phyloP scores from a whole-genome alignment of 352 stramenopile species.

The Thalassiosira ordinaria region DNA sequence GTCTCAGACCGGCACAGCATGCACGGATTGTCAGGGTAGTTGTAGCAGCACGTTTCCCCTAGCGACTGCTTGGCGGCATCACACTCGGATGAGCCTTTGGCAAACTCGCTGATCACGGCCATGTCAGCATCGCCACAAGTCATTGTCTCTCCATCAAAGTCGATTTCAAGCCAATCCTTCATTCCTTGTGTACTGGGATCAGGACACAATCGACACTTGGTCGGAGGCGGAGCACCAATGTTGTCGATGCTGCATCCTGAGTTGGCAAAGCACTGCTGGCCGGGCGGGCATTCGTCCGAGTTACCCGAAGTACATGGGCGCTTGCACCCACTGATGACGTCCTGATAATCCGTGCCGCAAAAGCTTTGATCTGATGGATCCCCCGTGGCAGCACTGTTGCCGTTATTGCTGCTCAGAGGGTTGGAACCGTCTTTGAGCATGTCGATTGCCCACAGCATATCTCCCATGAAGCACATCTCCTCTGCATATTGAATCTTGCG shows the following conservation, averaged over 20 bases:
- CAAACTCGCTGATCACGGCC: constrained; percentile 43
- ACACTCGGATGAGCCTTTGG: constrained; percentile 52
- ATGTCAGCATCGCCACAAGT: constrained; percentile 64
- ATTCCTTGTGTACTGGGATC: constrained; percentile 65
- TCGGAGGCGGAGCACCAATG: constrained; percentile 56
- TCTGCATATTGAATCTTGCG: constrained; percentile 62
- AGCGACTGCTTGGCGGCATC: constrained; percentile 57
- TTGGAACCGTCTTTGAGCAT: constrained; percentile 67
- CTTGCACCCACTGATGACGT: constrained; percentile 56
- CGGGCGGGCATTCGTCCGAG: constrained; percentile 46
- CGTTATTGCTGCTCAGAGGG: constrained; percentile 61
- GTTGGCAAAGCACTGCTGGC: constrained; percentile 60
- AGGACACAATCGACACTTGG: constrained; percentile 63
- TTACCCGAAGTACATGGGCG: constrained; percentile 55
- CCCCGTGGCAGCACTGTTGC: constrained; percentile 48
- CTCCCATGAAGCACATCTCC: constrained; percentile 57
- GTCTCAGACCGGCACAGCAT: constrained; percentile 68
- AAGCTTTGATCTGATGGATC: constrained; percentile 61
- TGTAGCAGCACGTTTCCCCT: constrained; percentile 53
- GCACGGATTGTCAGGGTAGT: constrained; percentile 62
- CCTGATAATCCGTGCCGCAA: constrained; percentile 58
- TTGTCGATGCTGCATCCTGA: constrained; percentile 63
- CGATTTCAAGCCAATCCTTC: constrained; percentile 61
- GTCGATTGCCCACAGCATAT: constrained; percentile 68
- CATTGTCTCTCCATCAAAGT: constrained; percentile 50